Evolutionary conservation across 768 basidiomycete genomes (phyloP).

Genomic region (Amanita rubescens): DNA sequence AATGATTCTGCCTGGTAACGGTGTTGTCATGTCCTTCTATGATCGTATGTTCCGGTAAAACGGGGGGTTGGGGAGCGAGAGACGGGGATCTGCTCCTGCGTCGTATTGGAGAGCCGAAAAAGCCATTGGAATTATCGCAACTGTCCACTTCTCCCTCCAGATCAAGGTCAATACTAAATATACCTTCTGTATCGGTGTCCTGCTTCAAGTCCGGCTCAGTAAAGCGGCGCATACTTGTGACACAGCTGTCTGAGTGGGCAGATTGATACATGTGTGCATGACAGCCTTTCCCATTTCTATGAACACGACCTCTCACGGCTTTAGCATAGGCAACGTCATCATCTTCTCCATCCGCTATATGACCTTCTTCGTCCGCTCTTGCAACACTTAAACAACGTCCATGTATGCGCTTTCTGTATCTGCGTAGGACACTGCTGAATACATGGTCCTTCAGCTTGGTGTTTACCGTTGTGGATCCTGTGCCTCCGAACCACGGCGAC

Average conservation of each 20-base stretch:
- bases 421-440: slow-evolving; percentile 79
- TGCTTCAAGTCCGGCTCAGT: slow-evolving; percentile 42
- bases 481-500: slow-evolving; percentile 72
- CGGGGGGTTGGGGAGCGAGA: slow-evolving; percentile 25
- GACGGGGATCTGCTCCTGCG: slow-evolving; percentile 39
- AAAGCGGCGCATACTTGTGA: slow-evolving; percentile 47
- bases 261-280: slow-evolving; percentile 32
- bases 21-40: slow-evolving; percentile 33
- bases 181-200: slow-evolving; percentile 17
- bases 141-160: slow-evolving; percentile 11
- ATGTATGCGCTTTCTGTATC: slow-evolving; percentile 52
- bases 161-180: slow-evolving; percentile 41
- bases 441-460: slow-evolving; percentile 93
- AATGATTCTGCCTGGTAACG: slow-evolving; percentile 87
- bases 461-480: slow-evolving; percentile 90
- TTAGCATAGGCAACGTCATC: slow-evolving; percentile 13
- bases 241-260: slow-evolving; percentile 29
- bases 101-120: slow-evolving; percentile 30
- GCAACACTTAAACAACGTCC: slow-evolving; percentile 29
- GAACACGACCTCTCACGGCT: slow-evolving; percentile 22
- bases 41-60: slow-evolving; percentile 23
- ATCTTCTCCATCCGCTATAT: slow-evolving; percentile 24
- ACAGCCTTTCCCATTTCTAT: slow-evolving; percentile 31
- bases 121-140: slow-evolving; percentile 7
- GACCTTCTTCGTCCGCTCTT: slow-evolving; percentile 50